Conservation (phyloP, 768 basidiomycete genomes). For the Stropharia rugosoannulata region DNA sequence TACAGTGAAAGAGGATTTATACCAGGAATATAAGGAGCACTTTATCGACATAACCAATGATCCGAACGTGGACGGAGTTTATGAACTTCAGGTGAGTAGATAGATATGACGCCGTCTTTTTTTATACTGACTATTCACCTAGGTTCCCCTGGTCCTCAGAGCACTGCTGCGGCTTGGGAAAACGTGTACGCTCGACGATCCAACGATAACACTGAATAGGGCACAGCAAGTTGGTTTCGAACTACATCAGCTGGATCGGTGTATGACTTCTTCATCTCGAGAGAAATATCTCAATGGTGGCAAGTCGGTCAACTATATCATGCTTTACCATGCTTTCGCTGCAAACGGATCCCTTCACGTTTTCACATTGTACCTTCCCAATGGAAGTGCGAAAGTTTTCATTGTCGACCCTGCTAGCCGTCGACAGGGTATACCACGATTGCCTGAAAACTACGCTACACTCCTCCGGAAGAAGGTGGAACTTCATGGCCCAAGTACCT, state of each 20-base stretch:
- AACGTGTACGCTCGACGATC: slow-evolving; percentile 68
- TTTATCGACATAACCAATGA: slow-evolving; percentile 93
- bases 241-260: slow-evolving; percentile 74
- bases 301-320: slow-evolving; percentile 68
- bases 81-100: slow-evolving; percentile 77
- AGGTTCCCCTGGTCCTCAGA: slow-evolving; percentile 85
- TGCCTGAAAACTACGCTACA: slow-evolving; percentile 74
- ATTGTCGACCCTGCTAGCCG: slow-evolving; percentile 89
- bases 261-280: slow-evolving; percentile 53
- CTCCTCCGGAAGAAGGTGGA: slow-evolving; percentile 51
- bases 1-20: slow-evolving; percentile 79
- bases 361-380: slow-evolving; percentile 83
- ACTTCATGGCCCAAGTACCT: slow-evolving; percentile 36
- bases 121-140: slow-evolving; percentile 2
- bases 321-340: slow-evolving; percentile 86
- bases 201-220: slow-evolving; percentile 71
- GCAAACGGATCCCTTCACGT: slow-evolving; percentile 76
- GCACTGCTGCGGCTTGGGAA: slow-evolving; percentile 84
- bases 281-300: slow-evolving; percentile 77
- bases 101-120: not conserved
- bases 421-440: slow-evolving; percentile 75
- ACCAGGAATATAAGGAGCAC: slow-evolving; percentile 82
- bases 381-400: slow-evolving; percentile 70
- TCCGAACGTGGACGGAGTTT: slow-evolving; percentile 93
- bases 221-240: slow-evolving; percentile 85